Evolutionary conservation across 2,329 filamentous ascomycete species (phyloP), one percentile per base, ranked within the genome.

Genomic region (Aspergillus ruber): DNA sequence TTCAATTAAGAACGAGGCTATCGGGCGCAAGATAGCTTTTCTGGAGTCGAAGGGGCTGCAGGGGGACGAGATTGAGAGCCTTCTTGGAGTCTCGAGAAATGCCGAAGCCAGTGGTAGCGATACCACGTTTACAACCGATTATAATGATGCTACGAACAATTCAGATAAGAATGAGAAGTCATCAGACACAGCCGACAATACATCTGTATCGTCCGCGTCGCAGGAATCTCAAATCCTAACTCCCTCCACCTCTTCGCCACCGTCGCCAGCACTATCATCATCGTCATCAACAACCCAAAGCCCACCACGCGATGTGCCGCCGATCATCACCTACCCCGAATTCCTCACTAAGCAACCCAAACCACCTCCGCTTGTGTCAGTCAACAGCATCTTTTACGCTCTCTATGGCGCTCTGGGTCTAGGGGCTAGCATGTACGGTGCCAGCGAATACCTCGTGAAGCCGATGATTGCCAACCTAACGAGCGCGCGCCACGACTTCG

Each of bases 11-110:
- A 73, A 84, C 66, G 82, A 85, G 29, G 75, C 85, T 0, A 75
- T 77, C 40, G 84, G 88, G 47, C 84, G 82, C 67, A 95, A 95
- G 71, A 74, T 79, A 17, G 78, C 80, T 6, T 95, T 95, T 57
- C 72, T 96, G 1, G 78, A 83, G 60, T 81, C 80, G 44, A 96
- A 96, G 65, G 88, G 88, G 3, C 72, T 95, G 6, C 71, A 70
- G 3, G 71, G 78, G 4, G 74, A 77, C 27, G 82, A 91, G 51
- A 88, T 95, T 51, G 73, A 87, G 55, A 72, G 74, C 43, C 73
- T 95, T 6, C 69, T 95, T 52, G 73, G 65, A 25, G 52, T 66
- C 41, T 63, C 65, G 45, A 62, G 59, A 50, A 70, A 68, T 41
- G 43, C 54, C 10, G 61, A 66, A 47, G 56, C 55, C 42, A 58